These are phyloP conservation scores for Paraconiothyrium sp. DNA, from an alignment of 2,329 filamentous ascomycete species.

Conservation along the genomic window DNA sequence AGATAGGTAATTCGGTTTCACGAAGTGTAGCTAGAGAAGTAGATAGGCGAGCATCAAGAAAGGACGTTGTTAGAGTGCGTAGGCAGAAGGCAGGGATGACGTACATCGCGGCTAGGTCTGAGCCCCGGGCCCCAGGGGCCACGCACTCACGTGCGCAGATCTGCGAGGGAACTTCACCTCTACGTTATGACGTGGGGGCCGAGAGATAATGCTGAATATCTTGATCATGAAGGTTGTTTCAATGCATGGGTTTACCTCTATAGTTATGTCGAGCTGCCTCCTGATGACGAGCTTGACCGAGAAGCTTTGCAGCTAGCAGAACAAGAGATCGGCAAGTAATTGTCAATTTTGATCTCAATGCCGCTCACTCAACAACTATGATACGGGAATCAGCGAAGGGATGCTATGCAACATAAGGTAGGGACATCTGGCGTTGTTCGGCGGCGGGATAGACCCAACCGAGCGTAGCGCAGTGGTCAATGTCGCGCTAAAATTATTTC, in stretches of 20 bases:
- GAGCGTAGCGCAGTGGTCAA: background rate
- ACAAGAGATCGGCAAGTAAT: background rate
- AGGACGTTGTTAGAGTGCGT: background rate
- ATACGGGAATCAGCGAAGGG: background rate
- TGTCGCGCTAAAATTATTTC: constrained; percentile 25
- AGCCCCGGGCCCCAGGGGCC: background rate
- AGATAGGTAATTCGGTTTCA: background rate
- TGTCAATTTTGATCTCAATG: background rate
- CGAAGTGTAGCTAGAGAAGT: background rate
- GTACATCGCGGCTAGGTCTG: background rate
- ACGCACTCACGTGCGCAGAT: background rate
- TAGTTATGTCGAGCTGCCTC: background rate
- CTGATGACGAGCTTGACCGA: background rate
- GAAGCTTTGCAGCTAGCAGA: background rate
- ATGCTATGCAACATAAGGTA: background rate
- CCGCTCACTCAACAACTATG: background rate
- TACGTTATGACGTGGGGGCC: background rate
- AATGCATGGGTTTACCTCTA: background rate
- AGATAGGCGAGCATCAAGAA: background rate
- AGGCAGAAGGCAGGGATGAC: constrained; percentile 3
- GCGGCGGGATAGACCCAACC: background rate
- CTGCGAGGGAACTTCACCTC: background rate
- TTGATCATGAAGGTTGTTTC: background rate
- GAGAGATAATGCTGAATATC: background rate
- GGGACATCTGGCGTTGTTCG: background rate